Percentiles rank a stretch among this genome's conserved stretches.
These are phyloP conservation scores for Linnemannia elongata DNA, from an alignment of 192 early-diverging fungal species.

Conservation along the genomic window DNA sequence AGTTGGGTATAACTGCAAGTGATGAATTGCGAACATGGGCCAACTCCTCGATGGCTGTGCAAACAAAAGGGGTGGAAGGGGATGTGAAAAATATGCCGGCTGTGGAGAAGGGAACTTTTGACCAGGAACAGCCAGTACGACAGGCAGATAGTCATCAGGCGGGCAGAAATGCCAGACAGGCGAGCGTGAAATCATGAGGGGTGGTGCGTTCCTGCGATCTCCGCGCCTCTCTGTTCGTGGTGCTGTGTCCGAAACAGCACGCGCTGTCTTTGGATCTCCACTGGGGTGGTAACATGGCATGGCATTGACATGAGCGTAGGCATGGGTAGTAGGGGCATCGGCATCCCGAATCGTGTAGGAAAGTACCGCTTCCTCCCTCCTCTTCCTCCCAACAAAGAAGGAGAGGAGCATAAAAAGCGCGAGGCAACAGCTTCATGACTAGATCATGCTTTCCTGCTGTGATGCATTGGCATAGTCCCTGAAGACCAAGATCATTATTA, in stretches of 20 bases:
- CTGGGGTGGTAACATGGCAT: not conserved
- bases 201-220: not conserved
- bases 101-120: not conserved
- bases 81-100: not conserved
- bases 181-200: not conserved
- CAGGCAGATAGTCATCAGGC: not conserved
- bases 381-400: not conserved
- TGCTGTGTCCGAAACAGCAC: not conserved
- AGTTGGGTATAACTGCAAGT: not conserved
- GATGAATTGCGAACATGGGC: constrained; percentile 9
- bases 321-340: not conserved
- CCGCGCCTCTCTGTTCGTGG: not conserved
- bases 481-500: not conserved
- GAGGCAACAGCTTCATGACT: not conserved
- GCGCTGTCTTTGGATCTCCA: not conserved
- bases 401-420: not conserved
- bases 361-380: not conserved
- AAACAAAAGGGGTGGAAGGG: not conserved
- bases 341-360: not conserved
- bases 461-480: constrained; percentile 3
- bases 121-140: not conserved
- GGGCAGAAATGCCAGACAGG: not conserved
- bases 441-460: not conserved
- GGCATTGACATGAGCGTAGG: no score
- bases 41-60: constrained; percentile 3